Conservation (phyloP, 306 rosid species). For the Medicago ruthenica region DNA sequence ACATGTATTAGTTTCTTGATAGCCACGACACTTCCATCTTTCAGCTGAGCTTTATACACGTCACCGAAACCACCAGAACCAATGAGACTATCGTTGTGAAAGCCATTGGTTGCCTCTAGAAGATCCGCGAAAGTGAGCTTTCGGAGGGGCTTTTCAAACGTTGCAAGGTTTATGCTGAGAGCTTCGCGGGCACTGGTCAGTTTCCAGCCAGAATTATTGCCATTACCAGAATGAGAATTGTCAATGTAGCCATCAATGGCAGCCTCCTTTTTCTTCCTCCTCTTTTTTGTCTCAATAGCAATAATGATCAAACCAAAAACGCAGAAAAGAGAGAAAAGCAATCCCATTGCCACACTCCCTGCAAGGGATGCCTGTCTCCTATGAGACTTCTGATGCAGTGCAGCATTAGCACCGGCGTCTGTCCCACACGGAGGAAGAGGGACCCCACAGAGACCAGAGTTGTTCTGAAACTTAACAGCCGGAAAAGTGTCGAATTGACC, state of each 20-base stretch:
- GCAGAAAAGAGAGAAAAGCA: constrained; percentile 82
- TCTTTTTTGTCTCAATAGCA: constrained; percentile 71
- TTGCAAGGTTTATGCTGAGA: constrained; percentile 82
- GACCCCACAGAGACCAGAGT: constrained; percentile 87
- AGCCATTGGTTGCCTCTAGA: constrained; percentile 87
- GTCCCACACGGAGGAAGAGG: constrained; percentile 65
- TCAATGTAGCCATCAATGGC: constrained; percentile 67
- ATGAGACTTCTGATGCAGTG: constrained; percentile 64
- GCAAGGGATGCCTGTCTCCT: constrained; percentile 74
- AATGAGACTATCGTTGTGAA: constrained; percentile 80
- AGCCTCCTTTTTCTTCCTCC: constrained; percentile 81
- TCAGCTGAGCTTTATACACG: constrained; percentile 89
- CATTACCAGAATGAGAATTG: constrained; percentile 67
- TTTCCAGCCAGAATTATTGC: constrained; percentile 67
- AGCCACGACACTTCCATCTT: constrained; percentile 88
- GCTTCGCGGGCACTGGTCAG: constrained; percentile 80
- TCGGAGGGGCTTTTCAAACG: constrained; percentile 85
- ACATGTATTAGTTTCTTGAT: constrained; percentile 90
- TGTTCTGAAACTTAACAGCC: constrained; percentile 58
- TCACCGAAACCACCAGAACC: constrained; percentile 95
- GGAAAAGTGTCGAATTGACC: constrained; percentile 88
- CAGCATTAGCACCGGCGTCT: constrained; percentile 14
- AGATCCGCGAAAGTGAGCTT: constrained; percentile 94
- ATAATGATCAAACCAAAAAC: constrained; percentile 76
- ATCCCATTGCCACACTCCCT: constrained; percentile 91